Conservation (phyloP, 768 basidiomycete genomes). For the Boletus tomentosulus region DNA sequence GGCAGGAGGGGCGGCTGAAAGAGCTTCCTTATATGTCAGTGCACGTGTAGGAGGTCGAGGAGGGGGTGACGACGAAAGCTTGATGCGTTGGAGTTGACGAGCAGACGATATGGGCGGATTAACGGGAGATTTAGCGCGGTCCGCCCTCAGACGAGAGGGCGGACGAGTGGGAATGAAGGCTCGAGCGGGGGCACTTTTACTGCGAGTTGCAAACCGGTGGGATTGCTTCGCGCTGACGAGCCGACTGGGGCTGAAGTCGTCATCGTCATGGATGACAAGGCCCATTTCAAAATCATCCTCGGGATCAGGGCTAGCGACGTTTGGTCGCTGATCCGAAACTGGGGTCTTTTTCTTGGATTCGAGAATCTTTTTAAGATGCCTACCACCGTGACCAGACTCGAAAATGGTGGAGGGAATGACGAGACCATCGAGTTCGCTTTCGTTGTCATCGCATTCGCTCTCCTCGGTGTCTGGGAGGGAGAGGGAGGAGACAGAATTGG, state of each 20-base stretch:
- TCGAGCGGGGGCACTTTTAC: constrained; percentile 56
- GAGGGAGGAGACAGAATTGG: constrained; percentile 61
- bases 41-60: constrained; percentile 47
- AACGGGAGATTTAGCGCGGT: constrained; percentile 69
- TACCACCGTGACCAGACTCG: constrained; percentile 60
- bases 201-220: constrained; percentile 45
- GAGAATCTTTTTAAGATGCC: constrained; percentile 46
- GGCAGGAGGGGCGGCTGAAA: constrained; percentile 45
- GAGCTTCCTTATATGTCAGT: constrained; percentile 56
- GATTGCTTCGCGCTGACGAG: constrained; percentile 50
- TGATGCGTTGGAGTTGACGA: constrained; percentile 63
- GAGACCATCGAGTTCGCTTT: constrained; percentile 76
- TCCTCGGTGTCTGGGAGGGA: constrained; percentile 70
- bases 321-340: constrained; percentile 50
- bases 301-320: constrained; percentile 54
- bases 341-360: constrained; percentile 54
- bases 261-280: constrained; percentile 78
- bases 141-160: constrained; percentile 55
- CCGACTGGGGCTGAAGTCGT: constrained; percentile 76
- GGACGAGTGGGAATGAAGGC: constrained; percentile 51
- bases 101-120: constrained; percentile 67
- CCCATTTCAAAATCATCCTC: constrained; percentile 88
- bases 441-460: constrained; percentile 62
- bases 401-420: constrained; percentile 75
- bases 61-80: constrained; percentile 68